Evolutionary conservation across 2,329 filamentous ascomycete genomes (phyloP).

Genomic region (Cercospora citrullina): DNA sequence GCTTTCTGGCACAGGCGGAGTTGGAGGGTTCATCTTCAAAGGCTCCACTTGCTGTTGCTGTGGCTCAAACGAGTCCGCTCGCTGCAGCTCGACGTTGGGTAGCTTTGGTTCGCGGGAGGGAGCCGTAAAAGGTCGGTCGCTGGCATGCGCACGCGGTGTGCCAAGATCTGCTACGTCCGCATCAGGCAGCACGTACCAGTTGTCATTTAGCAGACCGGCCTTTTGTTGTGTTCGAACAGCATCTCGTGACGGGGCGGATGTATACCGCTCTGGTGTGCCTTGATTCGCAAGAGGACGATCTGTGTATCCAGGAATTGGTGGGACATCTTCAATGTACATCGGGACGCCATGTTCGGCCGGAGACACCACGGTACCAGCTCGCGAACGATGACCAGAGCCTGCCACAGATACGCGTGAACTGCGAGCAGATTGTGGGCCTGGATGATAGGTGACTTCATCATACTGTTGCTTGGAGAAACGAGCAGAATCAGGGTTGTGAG

Average conservation of each 20-base stretch:
- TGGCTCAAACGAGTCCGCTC: conserved; percentile 31
- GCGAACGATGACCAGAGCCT: conserved; percentile 22
- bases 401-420: conserved; percentile 42
- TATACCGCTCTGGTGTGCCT: conserved; percentile 20
- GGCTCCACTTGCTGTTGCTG: conserved; percentile 32
- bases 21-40: conserved; percentile 52
- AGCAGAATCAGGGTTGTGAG: conserved; percentile 52
- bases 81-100: conserved; percentile 26
- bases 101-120: conserved; percentile 21
- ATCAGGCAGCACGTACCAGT: conserved; percentile 48
- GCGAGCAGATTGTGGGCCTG: conserved; percentile 38
- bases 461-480: conserved; percentile 58
- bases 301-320: conserved; percentile 18
- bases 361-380: conserved; percentile 25
- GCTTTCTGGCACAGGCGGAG: conserved; percentile 36
- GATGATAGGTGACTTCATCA: conserved; percentile 36
- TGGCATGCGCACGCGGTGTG: conserved; percentile 23
- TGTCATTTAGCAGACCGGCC: conserved; percentile 46
- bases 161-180: conserved; percentile 33
- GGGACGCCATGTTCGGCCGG: conserved; percentile 17
- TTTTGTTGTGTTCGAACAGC: conserved; percentile 34
- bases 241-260: conserved; percentile 23
- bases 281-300: conserved; percentile 12
- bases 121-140: conserved; percentile 10
- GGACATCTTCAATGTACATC: conserved; percentile 23